A percentile compares a stretch with the other conserved stretches of the same genome.
These are phyloP conservation scores for Paraurostyla sp. DNA, from an alignment of 73 alveolate genomes.

Conservation along the genomic window DNA sequence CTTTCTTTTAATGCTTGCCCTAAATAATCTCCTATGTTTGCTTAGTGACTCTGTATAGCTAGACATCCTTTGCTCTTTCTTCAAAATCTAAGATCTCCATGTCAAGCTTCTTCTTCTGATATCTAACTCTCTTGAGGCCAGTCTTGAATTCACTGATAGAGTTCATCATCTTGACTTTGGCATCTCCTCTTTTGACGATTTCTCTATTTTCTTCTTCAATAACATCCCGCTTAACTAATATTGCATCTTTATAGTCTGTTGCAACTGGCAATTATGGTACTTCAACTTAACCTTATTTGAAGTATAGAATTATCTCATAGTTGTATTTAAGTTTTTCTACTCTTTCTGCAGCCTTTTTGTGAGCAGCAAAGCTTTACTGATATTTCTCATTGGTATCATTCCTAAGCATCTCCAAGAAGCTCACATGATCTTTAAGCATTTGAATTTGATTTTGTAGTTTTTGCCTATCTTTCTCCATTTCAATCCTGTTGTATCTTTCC, in stretches of 20 bases:
- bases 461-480: constrained; percentile 64
- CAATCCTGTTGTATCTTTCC: constrained; percentile 66
- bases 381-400: constrained; percentile 64
- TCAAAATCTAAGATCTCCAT: constrained; percentile 76
- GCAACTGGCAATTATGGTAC: constrained; percentile 91
- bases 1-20: constrained; percentile 92
- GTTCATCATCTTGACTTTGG: constrained; percentile 72
- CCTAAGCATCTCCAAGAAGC: constrained; percentile 23
- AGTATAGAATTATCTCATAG: constrained; percentile 77
- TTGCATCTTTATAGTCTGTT: constrained; percentile 91
- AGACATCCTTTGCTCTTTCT: constrained; percentile 89
- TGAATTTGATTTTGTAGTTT: constrained; percentile 48
- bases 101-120: constrained; percentile 74
- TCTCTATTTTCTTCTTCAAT: constrained; percentile 81
- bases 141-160: constrained; percentile 72
- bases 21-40: constrained; percentile 91
- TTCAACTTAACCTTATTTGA: constrained; percentile 88
- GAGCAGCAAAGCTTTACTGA: constrained; percentile 21
- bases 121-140: constrained; percentile 68
- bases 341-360: constrained; percentile 63
- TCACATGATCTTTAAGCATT: constrained; percentile 63
- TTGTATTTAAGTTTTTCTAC: constrained; percentile 77
- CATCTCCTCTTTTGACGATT: constrained; percentile 79
- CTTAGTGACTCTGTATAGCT: constrained; percentile 91
- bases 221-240: constrained; percentile 79